These are phyloP conservation scores for Farysia itapuensis DNA, from an alignment of 1,284 basidiomycete species.

Conservation along the genomic window DNA sequence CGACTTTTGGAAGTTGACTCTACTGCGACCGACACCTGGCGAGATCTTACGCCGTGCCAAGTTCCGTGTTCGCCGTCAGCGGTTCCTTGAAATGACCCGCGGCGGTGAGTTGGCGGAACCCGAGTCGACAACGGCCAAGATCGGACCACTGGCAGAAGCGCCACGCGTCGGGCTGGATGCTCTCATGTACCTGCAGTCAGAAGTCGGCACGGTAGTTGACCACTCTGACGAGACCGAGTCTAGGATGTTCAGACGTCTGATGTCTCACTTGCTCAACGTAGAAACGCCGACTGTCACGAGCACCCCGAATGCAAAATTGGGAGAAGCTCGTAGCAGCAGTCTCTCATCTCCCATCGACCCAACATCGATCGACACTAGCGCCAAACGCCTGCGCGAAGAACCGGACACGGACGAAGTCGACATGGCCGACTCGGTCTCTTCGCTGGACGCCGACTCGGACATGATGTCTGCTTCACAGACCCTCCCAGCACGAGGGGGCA, in stretches of 20 bases:
- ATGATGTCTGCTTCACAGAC: conserved; percentile 32
- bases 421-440: conserved; percentile 24
- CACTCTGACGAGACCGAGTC: conserved; percentile 53
- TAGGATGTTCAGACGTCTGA: conserved; percentile 55
- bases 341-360: conserved; percentile 21
- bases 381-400: conserved; percentile 20
- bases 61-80: conserved; percentile 58
- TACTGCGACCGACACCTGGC: conserved; percentile 51
- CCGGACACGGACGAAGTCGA: conserved; percentile 31
- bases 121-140: neutral
- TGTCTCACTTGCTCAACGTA: conserved; percentile 50
- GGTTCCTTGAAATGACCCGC: conserved; percentile 51
- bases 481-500: neutral
- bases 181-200: conserved; percentile 59
- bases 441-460: conserved; percentile 23
- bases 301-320: conserved; percentile 3
- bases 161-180: conserved; percentile 50
- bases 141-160: conserved; percentile 4
- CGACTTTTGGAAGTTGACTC: conserved; percentile 58
- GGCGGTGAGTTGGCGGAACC: neutral
- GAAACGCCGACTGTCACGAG: conserved; percentile 1
- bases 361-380: conserved; percentile 1
- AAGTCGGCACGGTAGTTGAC: conserved; percentile 57
- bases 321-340: conserved; percentile 9
- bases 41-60: conserved; percentile 56